Base-by-base conservation (phyloP, 441 rosid species). In the Euphorbia schlechtendalii region DNA sequence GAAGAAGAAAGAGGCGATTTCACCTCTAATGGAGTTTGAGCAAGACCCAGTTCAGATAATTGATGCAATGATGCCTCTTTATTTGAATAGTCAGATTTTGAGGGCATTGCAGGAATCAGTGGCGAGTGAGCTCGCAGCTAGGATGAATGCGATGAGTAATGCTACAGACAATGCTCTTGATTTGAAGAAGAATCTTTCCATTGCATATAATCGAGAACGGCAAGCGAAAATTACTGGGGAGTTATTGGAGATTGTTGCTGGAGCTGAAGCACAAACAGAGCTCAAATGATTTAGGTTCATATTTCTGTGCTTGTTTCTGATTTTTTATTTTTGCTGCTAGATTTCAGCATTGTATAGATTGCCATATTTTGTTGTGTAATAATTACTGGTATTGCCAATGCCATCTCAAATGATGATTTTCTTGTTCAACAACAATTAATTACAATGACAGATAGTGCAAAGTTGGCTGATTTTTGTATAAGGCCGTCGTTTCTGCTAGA, bases 21-120 rank as follows among this genome's bases (percentile, higher is more conserved):
- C 89, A 0, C 89, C 93, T 0, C 84, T 90, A 49, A 78, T 88
- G 83, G 82, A 88, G 71, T 93, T 93, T 64, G 97, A 93, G 82
- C 97, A 93, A 78, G 99, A 93, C 55, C 99, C 99, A 13, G 95
- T 82, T 69, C 97, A 90, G 90, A 93, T 93, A 64, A 93, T 90
- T 40, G 99, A 93, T 80, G 97, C 97, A 27, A 67, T 90, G 74
- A 69, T 93, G 85, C 97, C 99, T 56, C 69, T 90, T 60, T 90
- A 93, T 65, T 77, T 90, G 56, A 90, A 90, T 76, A 90, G 99
- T 67, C 97, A 93, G 90, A 76, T 93, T 51, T 76, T 93, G 78
- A 93, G 88, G 84, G 86, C 99, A 6, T 79, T 93, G 82, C 99
- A 90, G 84, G 99, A 93, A 69, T 86, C 96, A 5, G 63, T 84